These are phyloP conservation scores for Hypoxylon sp. DNA, from an alignment of 2,329 filamentous ascomycete species.

Conservation along the genomic window DNA sequence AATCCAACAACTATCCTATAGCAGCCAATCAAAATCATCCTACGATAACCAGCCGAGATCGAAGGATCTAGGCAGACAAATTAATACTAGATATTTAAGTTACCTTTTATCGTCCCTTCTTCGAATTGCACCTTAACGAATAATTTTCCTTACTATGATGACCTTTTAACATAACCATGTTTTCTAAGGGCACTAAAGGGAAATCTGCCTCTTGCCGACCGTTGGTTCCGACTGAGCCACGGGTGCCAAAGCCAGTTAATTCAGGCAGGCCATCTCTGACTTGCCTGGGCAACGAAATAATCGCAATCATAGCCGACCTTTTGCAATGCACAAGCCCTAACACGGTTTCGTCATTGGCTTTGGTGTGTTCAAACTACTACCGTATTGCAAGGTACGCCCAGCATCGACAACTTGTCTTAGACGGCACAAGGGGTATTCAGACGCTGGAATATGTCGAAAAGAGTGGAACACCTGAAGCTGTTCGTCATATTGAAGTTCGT, in stretches of 20 bases:
- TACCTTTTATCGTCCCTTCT: neutral
- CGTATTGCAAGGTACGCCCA: constrained; percentile 25
- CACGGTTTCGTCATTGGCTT: constrained; percentile 11
- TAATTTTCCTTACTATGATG: neutral
- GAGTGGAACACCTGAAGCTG: constrained; percentile 3
- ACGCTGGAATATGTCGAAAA: constrained; percentile 10
- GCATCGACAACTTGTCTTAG: constrained; percentile 12
- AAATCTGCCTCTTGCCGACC: neutral
- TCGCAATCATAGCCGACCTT: constrained; percentile 23
- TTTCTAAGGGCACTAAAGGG: neutral
- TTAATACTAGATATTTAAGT: neutral
- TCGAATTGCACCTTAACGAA: neutral
- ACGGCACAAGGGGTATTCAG: neutral
- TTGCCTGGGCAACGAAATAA: constrained; percentile 20
- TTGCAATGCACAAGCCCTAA: constrained; percentile 20
- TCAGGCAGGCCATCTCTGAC: neutral
- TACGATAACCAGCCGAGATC: no score
- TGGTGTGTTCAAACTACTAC: constrained; percentile 18
- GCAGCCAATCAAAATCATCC: no score
- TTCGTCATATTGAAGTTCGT: constrained; percentile 17
- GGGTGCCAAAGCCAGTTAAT: neutral
- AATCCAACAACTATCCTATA: neutral
- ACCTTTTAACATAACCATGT: neutral
- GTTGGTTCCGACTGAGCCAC: constrained; percentile 4
- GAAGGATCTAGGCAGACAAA: no score